Evolutionary conservation across 192 early-diverging fungal species (phyloP), one percentile per base, ranked within the genome.

Genomic region (Mortierella alpina): DNA sequence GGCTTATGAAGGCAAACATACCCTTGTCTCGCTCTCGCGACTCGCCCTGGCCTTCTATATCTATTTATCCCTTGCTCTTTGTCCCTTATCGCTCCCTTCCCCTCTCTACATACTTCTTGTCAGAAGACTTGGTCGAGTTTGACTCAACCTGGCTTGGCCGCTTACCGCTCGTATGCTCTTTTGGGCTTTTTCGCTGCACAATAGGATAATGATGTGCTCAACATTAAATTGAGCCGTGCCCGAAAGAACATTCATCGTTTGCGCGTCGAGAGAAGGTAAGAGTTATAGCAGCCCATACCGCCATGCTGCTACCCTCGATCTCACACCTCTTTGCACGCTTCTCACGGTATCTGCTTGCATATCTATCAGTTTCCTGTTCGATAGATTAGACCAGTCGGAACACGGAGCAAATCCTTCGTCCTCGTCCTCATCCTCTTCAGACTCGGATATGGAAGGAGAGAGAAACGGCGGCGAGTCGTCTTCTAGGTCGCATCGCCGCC

Each of bases 181-280:
- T 22, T 57, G 6, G 48, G 10, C 18, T 18, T 68, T 45, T 62
- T 64, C 40, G 14, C 12, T 55, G 40, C 50, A 22, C 31, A 22
- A 51, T 77, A 88, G 86, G 84, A 88, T 42, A 88, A 88, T 72
- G 79, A 82, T 40, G 57, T 63, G 22, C 82, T 86, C 55, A 72
- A 72, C 54, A 51, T 71, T 59, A 76, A 85, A 59, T 60, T 88
- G 47, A 66, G 54, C 53, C 75, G 69, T 58, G 87, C 84, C 41
- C 69, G 70, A 48, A 74, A 79, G 62, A 81, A 84, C 46, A 77
- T 88, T 45, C 84, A 86, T 22, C 78, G 79, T 42, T 71, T 88
- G 20, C 65, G 85, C n/a, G 70, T 82, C 40, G 85, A 88, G 49
- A 73, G 81, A 68, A 81, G 66, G 86, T 86, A 82, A 59, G 53